These are phyloP conservation scores for Elaeis oleifera DNA, from an alignment of 202 grass and related monocot genomes.

Conservation along the genomic window DNA sequence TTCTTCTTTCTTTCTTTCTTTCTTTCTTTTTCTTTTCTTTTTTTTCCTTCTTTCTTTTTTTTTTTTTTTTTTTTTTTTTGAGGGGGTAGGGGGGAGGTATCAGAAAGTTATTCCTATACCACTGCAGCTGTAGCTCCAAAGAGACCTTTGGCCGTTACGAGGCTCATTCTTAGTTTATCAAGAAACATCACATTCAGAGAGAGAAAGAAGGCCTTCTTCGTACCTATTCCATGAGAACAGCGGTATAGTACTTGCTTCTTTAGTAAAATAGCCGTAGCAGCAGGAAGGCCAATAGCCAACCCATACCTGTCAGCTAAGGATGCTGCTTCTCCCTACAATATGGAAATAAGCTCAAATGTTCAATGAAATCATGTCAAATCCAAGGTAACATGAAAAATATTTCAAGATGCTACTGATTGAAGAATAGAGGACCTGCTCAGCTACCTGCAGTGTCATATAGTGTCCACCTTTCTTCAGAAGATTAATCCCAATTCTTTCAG, in stretches of 20 bases:
- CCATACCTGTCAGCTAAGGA: constrained; percentile 83
- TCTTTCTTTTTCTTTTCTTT: too few species aligned
- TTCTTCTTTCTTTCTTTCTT: too few species aligned
- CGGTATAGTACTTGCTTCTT: constrained; percentile 80
- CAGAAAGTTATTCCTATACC: too few species aligned
- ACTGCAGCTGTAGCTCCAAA: too few species aligned
- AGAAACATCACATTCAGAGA: background rate
- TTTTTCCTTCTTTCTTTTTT: too few species aligned
- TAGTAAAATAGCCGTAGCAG: constrained; percentile 62
- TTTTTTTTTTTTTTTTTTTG: too few species aligned
- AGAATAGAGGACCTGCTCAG: too few species aligned
- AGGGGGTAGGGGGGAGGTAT: too few species aligned
- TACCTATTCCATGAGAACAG: constrained; percentile 88
- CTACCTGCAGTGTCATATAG: constrained; percentile 98
- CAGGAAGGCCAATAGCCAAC: constrained; percentile 70
- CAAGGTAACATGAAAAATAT: background rate
- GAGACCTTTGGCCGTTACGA: background rate
- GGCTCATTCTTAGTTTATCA: constrained; percentile 2
- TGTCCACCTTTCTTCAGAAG: constrained; percentile 89
- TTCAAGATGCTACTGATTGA: too few species aligned
- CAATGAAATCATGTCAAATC: constrained; percentile 9
- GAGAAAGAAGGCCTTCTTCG: constrained; percentile 3
- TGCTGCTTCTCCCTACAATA: constrained; percentile 74
- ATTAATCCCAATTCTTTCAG: constrained; percentile 68
- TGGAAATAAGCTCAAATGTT: constrained; percentile 7